A percentile compares a stretch with the other conserved stretches of the same genome.
Evolutionary conservation across 164 flowering plant genomes (phyloP).

Genomic region (Tetrastigma voinierianum): DNA sequence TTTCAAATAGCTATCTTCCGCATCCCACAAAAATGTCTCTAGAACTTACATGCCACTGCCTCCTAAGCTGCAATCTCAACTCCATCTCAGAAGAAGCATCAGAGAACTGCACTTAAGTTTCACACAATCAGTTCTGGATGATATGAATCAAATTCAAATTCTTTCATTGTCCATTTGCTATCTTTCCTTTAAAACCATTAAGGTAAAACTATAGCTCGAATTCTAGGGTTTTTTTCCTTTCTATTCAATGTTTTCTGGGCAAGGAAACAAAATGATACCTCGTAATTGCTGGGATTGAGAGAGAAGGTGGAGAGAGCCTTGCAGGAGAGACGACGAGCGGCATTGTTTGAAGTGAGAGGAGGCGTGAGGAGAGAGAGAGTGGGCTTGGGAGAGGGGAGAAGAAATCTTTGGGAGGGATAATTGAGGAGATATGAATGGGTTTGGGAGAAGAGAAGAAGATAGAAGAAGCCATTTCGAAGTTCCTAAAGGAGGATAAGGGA

Average conservation of each 20-base stretch:
- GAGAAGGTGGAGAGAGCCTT: constrained; percentile 31
- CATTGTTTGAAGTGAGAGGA: constrained; percentile 4
- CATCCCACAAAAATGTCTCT: constrained; percentile 66
- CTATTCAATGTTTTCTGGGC: not conserved
- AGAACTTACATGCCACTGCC: constrained; percentile 31
- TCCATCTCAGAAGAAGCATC: constrained; percentile 86
- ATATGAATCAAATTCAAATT: not conserved
- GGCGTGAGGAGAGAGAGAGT: constrained; percentile 1
- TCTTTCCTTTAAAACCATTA: too few relatives aligned
- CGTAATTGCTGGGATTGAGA: constrained; percentile 39
- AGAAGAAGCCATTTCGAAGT: too few relatives aligned
- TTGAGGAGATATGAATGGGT: too few relatives aligned
- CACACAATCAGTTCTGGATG: not conserved
- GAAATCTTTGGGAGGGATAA: not conserved
- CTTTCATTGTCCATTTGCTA: too few relatives aligned
- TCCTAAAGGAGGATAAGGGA: too few relatives aligned
- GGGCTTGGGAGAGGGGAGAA: constrained; percentile 9
- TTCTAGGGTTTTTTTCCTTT: not conserved
- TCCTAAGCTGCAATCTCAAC: constrained; percentile 56
- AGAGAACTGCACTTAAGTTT: constrained; percentile 57
- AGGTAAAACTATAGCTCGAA: too few relatives aligned
- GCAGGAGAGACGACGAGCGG: constrained; percentile 22
- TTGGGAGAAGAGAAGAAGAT: too few relatives aligned
- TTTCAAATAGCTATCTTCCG: constrained; percentile 57
- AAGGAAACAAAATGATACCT: constrained; percentile 33